Evolutionary conservation across 1,284 basidiomycete species (phyloP), one percentile per base, ranked within the genome.

Genomic region (Takashimella tepidaria): DNA sequence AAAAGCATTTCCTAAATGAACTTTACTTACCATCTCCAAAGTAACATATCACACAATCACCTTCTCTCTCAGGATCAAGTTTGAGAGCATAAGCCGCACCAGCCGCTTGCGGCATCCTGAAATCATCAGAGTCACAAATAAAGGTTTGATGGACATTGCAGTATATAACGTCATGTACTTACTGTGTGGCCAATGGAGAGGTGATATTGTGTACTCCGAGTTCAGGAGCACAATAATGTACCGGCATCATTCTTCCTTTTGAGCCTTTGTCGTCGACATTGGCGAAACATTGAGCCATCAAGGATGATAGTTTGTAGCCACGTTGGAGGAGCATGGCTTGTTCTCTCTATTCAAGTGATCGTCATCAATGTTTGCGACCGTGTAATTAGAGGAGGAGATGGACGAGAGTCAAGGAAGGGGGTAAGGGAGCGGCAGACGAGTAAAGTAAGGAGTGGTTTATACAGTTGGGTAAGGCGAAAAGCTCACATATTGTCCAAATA

Each of bases 121-220:
- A 5, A n/a, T n/a, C n/a, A n/a, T n/a, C n/a, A n/a, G n/a, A n/a
- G n/a, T n/a, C n/a, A n/a, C 37, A 41, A 11, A 19, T 19, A 22
- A 19, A 16, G 23, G 42, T 44, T 19, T 10, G 8, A 22, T 8
- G 8, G 42, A 22, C 19, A 20, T n/a, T n/a, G n/a, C n/a, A n/a
- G n/a, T n/a, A n/a, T n/a, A n/a, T n/a, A n/a, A n/a, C n/a, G n/a
- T n/a, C n/a, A n/a, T n/a, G n/a, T n/a, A 58, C 66, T 59, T 48
- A 70, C 76, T 97, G 92, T 0, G 92, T 97, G 1, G 88, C 89
- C n/a, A 97, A 80, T 0, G 92, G 89, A 10, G 89, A 92, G 3
- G 92, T 95, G 59, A 97, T 93, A 25, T 89, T 91, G 74, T 93
- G 89, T 71, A 95, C 95, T 70, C 95, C 91, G 59, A 88, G 83